Conservation (phyloP, 257 asterid genomes). For the Jacaranda mimosifolia region DNA sequence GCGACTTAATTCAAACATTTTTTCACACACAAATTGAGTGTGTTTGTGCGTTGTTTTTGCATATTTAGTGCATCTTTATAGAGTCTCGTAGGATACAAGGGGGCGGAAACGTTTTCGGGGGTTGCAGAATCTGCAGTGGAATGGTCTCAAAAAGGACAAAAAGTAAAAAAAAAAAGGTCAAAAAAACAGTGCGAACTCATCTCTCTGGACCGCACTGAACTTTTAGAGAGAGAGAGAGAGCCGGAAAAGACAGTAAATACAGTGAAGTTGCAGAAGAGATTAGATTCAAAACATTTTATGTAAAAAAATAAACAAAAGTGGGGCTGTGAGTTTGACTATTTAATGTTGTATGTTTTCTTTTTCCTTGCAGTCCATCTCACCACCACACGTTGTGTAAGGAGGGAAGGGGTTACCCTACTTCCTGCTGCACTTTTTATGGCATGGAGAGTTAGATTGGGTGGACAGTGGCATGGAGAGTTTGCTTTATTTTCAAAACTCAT, state of each 20-base stretch:
- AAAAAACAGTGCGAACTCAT: slow-evolving; percentile 9
- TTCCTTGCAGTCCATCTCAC: neutral
- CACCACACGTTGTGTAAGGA: neutral
- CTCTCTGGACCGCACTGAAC: slow-evolving; percentile 27
- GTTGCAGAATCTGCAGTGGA: slow-evolving; percentile 13
- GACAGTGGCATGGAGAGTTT: neutral
- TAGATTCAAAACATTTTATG: neutral
- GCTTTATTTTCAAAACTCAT: too few relatives aligned
- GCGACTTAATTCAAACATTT: slow-evolving; percentile 36
- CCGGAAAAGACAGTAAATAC: neutral
- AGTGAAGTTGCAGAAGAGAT: neutral
- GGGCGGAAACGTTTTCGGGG: neutral
- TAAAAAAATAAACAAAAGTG: neutral
- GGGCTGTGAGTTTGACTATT: slow-evolving; percentile 32
- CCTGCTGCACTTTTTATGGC: neutral
- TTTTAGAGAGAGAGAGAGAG: slow-evolving; percentile 14
- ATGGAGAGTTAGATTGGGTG: neutral
- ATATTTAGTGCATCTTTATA: slow-evolving; percentile 3
- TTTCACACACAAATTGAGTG: slow-evolving; percentile 13
- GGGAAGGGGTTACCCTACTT: neutral
- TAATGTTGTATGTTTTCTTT: neutral
- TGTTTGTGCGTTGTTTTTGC: neutral
- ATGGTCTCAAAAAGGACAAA: slow-evolving; percentile 2
- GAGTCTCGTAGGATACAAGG: neutral
- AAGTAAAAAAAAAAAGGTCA: slow-evolving; percentile 11